Base-by-base conservation (phyloP, 2,329 filamentous ascomycete species). In the Botryotinia globosa region DNA sequence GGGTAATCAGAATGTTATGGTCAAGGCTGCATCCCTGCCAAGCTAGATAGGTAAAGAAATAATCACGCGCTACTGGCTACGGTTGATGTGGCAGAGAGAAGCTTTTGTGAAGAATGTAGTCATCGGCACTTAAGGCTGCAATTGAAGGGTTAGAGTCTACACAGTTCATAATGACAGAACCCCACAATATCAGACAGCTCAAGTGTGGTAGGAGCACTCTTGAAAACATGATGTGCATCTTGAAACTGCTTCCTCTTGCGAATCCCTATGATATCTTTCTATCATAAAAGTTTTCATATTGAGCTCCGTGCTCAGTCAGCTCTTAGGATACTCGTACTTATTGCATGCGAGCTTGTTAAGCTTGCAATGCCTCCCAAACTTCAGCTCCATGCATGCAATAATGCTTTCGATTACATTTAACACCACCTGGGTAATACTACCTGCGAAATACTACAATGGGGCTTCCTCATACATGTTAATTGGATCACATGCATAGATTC, bases 1-100 rank as follows among this genome's bases (percentile, higher is more conserved):
- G 83, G 83, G 84, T 6, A 20, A 82, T 44, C 83, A 85, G 44
- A 90, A 89, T 73, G 80, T 82, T 1, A 83, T 89, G 29, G 87
- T 87, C 5, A 85, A 83, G 63, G 83, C 86, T 3, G 88, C 87
- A 0, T 81, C 87, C 3, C 12, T 51, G 48, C 48, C 25, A 51
- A 51, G 48, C 48, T 51, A 51, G 48, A 51, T 51, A 51, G 45
- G 14, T 51, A 4, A n/a, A n/a, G n/a, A 14, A 14, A 0, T 4
- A 5, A 7, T 51, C 48, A 51, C 48, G 10, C 16, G 48, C 25
- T 51, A 1, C 25, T n/a, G 22, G 48, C 4, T 51, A n/a, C 25
- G 25, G 14, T 4, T 16, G 34, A n/a, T 37, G 20, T 25, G 10
- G 58, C n/a, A n/a, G 48, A 51, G 58, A 37, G 58, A 61, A 25